These are phyloP conservation scores for Yamadazyma siamensis DNA, from an alignment of 1,139 yeast genomes.

Conservation along the genomic window DNA sequence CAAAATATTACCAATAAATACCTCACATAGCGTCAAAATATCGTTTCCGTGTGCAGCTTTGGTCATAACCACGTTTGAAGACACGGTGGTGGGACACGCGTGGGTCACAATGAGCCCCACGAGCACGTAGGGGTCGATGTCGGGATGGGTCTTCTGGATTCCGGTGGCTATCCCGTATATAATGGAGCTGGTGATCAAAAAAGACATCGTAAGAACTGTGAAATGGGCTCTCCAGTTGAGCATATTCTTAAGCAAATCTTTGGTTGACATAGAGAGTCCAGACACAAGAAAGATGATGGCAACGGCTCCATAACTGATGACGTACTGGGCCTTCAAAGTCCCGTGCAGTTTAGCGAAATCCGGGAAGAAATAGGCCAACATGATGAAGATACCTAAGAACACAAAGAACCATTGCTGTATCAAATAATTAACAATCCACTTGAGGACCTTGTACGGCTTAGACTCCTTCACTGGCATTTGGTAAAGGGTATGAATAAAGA, in stretches of 20 bases:
- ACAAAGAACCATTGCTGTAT: slow-evolving; percentile 70
- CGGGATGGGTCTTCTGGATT: slow-evolving; percentile 55
- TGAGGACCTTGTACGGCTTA: slow-evolving; percentile 11
- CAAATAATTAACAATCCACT: slow-evolving; percentile 19
- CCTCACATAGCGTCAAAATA: slow-evolving; percentile 75
- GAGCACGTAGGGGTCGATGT: slow-evolving; percentile 68
- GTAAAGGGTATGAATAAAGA: no score
- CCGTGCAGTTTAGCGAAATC: slow-evolving; percentile 83
- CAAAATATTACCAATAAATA: slow-evolving; percentile 74
- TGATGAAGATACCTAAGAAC: slow-evolving; percentile 65
- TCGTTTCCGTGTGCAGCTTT: slow-evolving; percentile 77
- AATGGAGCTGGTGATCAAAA: slow-evolving; percentile 70
- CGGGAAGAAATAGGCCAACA: slow-evolving; percentile 76
- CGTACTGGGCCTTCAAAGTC: slow-evolving; percentile 64
- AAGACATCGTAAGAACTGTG: slow-evolving; percentile 64
- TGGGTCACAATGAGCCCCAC: slow-evolving; percentile 80
- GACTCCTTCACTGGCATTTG: no score
- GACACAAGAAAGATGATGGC: slow-evolving; percentile 79
- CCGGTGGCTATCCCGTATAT: slow-evolving; percentile 74
- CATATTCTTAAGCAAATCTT: slow-evolving; percentile 55
- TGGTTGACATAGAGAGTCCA: slow-evolving; percentile 73
- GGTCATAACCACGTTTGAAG: slow-evolving; percentile 93
- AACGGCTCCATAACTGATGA: slow-evolving; percentile 83
- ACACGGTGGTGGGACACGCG: slow-evolving; percentile 87
- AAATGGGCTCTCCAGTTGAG: slow-evolving; percentile 81